These are phyloP conservation scores for Penicillium tannophilum DNA, from an alignment of 495 filamentous ascomycete genomes.

Conservation along the genomic window DNA sequence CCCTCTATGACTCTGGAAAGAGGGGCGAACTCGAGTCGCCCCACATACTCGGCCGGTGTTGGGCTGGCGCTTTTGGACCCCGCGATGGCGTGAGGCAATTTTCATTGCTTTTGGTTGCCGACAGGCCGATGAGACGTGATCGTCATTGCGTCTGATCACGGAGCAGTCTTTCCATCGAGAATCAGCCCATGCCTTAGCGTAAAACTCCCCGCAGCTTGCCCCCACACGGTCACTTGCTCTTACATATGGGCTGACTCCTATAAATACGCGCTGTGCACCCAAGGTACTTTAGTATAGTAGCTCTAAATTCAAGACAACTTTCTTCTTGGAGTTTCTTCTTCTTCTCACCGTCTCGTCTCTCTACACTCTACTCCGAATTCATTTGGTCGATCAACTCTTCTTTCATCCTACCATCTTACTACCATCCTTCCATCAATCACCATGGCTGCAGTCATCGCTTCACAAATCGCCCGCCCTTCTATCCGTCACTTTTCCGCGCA, in stretches of 20 bases:
- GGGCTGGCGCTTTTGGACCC: constrained; percentile 9
- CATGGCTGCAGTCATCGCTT: constrained; percentile 32
- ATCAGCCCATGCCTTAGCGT: background rate
- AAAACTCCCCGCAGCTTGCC: constrained; percentile 15
- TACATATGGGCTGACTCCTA: constrained; percentile 21
- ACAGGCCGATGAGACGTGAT: constrained; percentile 1
- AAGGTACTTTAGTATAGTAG: constrained; percentile 1
- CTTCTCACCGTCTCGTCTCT: background rate
- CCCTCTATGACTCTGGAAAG: background rate
- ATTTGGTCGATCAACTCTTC: background rate
- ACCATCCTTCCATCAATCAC: constrained; percentile 5
- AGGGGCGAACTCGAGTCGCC: background rate
- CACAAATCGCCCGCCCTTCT: constrained; percentile 38
- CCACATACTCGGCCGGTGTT: constrained; percentile 7
- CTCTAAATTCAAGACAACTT: background rate
- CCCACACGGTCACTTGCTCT: constrained; percentile 25
- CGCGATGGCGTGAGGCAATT: constrained; percentile 28
- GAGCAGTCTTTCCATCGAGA: background rate
- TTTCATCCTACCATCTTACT: background rate
- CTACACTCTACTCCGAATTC: background rate
- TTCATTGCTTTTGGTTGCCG: background rate
- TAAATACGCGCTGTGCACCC: constrained; percentile 1
- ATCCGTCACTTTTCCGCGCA: constrained; percentile 51
- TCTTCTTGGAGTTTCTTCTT: background rate
- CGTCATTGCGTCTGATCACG: constrained; percentile 6